These are phyloP conservation scores for Floccularia luteovirens DNA, from an alignment of 768 basidiomycete genomes.

Conservation along the genomic window DNA sequence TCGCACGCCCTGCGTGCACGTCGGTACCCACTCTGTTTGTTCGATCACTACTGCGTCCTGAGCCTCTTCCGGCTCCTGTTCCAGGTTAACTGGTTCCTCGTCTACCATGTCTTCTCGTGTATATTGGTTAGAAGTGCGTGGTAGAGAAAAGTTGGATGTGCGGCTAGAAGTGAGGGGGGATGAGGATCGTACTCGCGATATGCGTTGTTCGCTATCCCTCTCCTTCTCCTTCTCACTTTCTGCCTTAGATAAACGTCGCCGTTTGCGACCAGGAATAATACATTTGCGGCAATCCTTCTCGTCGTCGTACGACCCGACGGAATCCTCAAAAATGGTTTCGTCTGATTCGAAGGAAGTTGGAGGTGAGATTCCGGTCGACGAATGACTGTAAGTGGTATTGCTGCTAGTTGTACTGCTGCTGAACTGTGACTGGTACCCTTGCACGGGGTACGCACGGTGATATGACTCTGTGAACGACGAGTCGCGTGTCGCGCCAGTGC, in stretches of 20 bases:
- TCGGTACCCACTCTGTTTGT: slow-evolving; percentile 35
- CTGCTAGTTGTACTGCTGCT: slow-evolving; percentile 4
- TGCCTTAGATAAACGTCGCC: neutral
- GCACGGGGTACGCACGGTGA: slow-evolving; percentile 6
- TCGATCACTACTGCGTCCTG: slow-evolving; percentile 6
- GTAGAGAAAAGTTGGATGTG: neutral
- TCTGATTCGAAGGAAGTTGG: slow-evolving; percentile 20
- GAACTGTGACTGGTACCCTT: no score
- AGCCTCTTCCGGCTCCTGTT: slow-evolving; percentile 11
- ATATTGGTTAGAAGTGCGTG: neutral
- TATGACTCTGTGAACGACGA: neutral
- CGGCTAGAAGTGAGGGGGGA: neutral
- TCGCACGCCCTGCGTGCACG: slow-evolving; percentile 44
- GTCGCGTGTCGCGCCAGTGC: no score
- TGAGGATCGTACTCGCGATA: neutral
- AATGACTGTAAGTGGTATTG: slow-evolving; percentile 10
- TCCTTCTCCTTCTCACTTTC: no score
- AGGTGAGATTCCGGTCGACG: slow-evolving; percentile 12
- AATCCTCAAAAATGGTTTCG: slow-evolving; percentile 15
- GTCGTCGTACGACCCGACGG: slow-evolving; percentile 15
- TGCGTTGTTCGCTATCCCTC: no score
- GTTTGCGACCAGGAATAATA: slow-evolving; percentile 4
- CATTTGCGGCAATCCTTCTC: slow-evolving; percentile 14
- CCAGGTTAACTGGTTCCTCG: slow-evolving; percentile 6
- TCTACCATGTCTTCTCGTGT: slow-evolving; percentile 6